These are phyloP conservation scores for fission yeast (Schizosaccharomyces pombe) DNA, from an alignment of 805 yeast species.

Conservation along the genomic window DNA sequence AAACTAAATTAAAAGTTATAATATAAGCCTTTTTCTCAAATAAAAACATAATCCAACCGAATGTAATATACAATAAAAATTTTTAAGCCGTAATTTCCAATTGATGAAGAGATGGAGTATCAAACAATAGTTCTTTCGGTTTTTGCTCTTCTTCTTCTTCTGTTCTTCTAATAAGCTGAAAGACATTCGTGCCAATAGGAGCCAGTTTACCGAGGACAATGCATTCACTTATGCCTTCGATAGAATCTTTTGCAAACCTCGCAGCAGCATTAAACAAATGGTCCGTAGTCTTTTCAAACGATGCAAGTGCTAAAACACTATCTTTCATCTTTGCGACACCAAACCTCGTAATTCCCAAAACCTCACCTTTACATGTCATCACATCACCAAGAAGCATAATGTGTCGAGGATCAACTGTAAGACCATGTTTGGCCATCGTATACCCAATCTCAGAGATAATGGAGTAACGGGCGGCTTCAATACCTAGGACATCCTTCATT, in stretches of 20 bases:
- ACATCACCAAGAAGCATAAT: constrained; percentile 93
- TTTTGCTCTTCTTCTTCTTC: constrained; percentile 5
- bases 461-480: constrained; percentile 89
- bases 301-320: constrained; percentile 85
- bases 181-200: constrained; percentile 93
- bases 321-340: constrained; percentile 98
- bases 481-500: constrained; percentile 72
- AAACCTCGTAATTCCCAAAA: constrained; percentile 89
- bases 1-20: not conserved
- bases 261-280: constrained; percentile 95
- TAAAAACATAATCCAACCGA: not conserved
- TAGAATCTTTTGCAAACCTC: constrained; percentile 84
- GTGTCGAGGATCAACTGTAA: constrained; percentile 99
- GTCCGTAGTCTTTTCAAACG: constrained; percentile 94
- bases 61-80: not conserved
- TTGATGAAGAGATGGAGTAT: constrained; percentile 4
- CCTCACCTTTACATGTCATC: constrained; percentile 97
- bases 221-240: constrained; percentile 95
- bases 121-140: constrained; percentile 11
- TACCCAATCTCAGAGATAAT: constrained; percentile 86
- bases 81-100: not conserved
- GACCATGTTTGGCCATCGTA: constrained; percentile 97
- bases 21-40: not conserved
- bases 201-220: constrained; percentile 93
- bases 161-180: constrained; percentile 30